These are phyloP conservation scores for Cucumis cinereus DNA, from an alignment of 306 rosid genomes.

Conservation along the genomic window DNA sequence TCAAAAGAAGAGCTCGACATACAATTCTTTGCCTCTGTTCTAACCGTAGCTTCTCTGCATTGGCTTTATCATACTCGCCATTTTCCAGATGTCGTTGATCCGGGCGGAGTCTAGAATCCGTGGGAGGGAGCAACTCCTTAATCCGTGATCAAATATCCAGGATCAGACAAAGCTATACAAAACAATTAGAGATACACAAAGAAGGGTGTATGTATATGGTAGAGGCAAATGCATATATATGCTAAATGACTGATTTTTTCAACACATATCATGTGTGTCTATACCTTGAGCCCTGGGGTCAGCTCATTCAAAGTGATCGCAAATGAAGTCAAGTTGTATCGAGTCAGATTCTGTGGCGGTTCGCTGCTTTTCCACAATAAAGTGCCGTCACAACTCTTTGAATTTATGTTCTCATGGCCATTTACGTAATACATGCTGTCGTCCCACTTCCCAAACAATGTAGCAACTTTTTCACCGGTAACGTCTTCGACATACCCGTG, in stretches of 20 bases:
- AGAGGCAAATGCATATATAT: slow-evolving; percentile 21
- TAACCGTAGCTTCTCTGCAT: slow-evolving; percentile 75
- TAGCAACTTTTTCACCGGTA: slow-evolving; percentile 47
- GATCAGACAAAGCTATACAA: slow-evolving; percentile 74
- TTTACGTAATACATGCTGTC: slow-evolving; percentile 52
- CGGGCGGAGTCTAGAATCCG: slow-evolving; percentile 94
- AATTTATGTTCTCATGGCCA: slow-evolving; percentile 47
- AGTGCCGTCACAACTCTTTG: slow-evolving; percentile 39
- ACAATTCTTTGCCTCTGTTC: slow-evolving; percentile 97
- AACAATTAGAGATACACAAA: slow-evolving; percentile 32
- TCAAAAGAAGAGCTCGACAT: slow-evolving; percentile 16
- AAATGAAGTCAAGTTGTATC: slow-evolving; percentile 89
- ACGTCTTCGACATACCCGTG: slow-evolving; percentile 72
- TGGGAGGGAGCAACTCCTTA: slow-evolving; percentile 98
- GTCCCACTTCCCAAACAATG: slow-evolving; percentile 94
- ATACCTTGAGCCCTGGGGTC: slow-evolving; percentile 74
- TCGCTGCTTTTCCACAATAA: slow-evolving; percentile 74
- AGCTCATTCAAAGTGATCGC: slow-evolving; percentile 85
- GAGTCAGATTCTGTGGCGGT: slow-evolving; percentile 53
- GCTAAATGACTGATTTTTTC: slow-evolving; percentile 13
- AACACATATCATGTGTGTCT: slow-evolving; percentile 24
- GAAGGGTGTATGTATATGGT: slow-evolving; percentile 14
- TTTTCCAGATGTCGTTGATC: slow-evolving; percentile 94
- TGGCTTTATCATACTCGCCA: slow-evolving; percentile 92
- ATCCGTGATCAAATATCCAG: slow-evolving; percentile 87